Base-by-base conservation (phyloP, 108 stramenopile genomes). In the Conticribra weissflogii region DNA sequence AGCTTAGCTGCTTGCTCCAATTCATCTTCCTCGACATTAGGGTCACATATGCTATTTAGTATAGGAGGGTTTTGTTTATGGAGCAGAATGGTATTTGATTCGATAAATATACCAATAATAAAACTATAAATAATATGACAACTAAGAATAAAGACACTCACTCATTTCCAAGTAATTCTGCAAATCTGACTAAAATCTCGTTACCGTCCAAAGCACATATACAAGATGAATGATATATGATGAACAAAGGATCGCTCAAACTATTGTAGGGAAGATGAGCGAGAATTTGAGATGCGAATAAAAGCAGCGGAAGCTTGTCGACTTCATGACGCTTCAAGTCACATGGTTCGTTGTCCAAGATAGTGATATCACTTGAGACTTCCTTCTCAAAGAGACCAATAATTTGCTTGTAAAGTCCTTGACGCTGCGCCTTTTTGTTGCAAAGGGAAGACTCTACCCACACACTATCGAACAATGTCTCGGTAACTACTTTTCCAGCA, bases 401-500 rank as follows among this genome's bases (percentile, higher is more conserved):
- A 23, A 80, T 76, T 51, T 66, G 57, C 52, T 71, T 68, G 70
- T 88, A 86, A 54, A 94, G 77, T 34, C 88, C 86, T 22, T 88
- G 83, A 1, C 90, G 80, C 51, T 91, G 88, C 24, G 86, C 86
- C 52, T 79, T 85, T 53, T 79, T 85, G 25, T 59, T 82, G 16
- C 79, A 68, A 65, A 96, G 84, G 65, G 87, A 62, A 29, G 63
- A 86, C 34, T 92, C 88, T 31, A 71, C 84, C 81, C 89, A 91
- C 0, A 96, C 85, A 27, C 80, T 59, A 49, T 82, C 88, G 81
- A 94, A 94, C 31, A 96, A 89, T 36, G 91, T 90, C 66, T 94
- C 89, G 15, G 82, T 76, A 0, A 61, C 61, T 0, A 54, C 29
- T 19, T 41, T 41, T 5, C 50, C 72, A 27, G 68, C 57, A 22